A percentile compares a stretch with the other conserved stretches of the same genome.
phyloP scores from a whole-genome alignment of 2,329 filamentous ascomycete genomes.

The Oidium heveae region DNA sequence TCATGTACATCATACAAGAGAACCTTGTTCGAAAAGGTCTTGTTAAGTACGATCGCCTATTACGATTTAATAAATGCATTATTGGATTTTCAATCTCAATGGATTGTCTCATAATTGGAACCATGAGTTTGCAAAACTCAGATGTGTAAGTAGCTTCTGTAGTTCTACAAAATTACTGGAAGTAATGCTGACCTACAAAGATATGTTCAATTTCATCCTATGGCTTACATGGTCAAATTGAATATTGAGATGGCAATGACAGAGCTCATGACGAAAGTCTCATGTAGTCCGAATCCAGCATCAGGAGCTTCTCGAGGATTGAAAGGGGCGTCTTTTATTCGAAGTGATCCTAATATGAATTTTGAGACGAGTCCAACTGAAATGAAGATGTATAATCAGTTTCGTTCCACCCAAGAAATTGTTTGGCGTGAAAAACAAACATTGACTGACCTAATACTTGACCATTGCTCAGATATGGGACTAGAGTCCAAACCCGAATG shows the following conservation, averaged over 20 bases:
- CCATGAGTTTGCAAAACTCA: constrained; percentile 15
- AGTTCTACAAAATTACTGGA: background rate
- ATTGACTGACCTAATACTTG: background rate
- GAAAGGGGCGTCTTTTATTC: background rate
- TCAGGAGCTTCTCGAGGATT: background rate
- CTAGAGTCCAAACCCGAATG: background rate
- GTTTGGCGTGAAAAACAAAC: background rate
- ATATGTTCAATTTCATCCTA: constrained; percentile 18
- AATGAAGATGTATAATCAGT: background rate
- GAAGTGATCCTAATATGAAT: background rate
- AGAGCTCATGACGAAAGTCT: constrained; percentile 15
- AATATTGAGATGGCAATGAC: constrained; percentile 22
- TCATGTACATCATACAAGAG: constrained; percentile 18
- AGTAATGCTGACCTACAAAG: constrained; percentile 2
- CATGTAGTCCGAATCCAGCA: constrained; percentile 1
- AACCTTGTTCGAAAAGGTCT: constrained; percentile 17
- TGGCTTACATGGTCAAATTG: constrained; percentile 19
- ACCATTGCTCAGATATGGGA: background rate
- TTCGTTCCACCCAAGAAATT: background rate
- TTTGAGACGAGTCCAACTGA: background rate
- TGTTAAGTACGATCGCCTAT: constrained; percentile 17
- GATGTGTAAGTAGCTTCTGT: constrained; percentile 1
- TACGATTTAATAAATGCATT: constrained; percentile 18
- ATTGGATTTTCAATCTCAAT: constrained; percentile 17
- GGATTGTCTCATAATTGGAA: constrained; percentile 18